Evolutionary conservation across 495 filamentous ascomycete genomes (phyloP).

Genomic region (Lasiosphaeria miniovina): DNA sequence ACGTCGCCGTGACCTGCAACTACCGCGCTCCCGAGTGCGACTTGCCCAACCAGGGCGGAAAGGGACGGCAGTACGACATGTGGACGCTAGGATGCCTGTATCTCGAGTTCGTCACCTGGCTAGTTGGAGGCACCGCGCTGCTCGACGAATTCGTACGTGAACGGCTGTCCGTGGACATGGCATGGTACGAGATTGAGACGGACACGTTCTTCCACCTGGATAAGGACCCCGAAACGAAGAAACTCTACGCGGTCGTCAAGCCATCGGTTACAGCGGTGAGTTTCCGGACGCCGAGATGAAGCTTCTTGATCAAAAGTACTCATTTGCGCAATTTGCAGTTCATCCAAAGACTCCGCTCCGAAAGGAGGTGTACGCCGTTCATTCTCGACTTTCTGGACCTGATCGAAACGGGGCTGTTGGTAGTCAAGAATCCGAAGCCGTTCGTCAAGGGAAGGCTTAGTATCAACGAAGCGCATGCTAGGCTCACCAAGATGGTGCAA

Average conservation of each 20-base stretch:
- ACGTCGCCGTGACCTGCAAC: slow-evolving; percentile 4
- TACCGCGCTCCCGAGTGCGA: slow-evolving; percentile 28
- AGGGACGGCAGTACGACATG: slow-evolving; percentile 25
- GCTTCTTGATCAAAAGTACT: no score
- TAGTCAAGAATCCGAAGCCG: no score
- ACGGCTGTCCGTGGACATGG: not conserved
- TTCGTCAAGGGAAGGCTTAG: no score
- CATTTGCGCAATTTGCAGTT: no score
- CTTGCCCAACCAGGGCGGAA: slow-evolving; percentile 5
- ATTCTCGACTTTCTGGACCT: no score
- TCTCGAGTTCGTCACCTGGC: slow-evolving; percentile 32
- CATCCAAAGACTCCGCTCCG: no score
- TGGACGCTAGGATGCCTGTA: slow-evolving; percentile 33
- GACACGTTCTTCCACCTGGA: not conserved
- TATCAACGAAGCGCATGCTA: no score
- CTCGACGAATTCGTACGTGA: slow-evolving; percentile 2
- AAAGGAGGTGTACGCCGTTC: no score
- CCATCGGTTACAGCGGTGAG: not conserved
- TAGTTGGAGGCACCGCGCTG: slow-evolving; percentile 8
- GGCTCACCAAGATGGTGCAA: no score
- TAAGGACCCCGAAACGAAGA: not conserved
- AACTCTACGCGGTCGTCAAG: not conserved
- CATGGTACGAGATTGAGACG: not conserved
- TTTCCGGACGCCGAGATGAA: not conserved
- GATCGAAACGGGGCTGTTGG: no score